Base-by-base conservation (phyloP, 176 grass and related monocot species). In the Typha latifolia region DNA sequence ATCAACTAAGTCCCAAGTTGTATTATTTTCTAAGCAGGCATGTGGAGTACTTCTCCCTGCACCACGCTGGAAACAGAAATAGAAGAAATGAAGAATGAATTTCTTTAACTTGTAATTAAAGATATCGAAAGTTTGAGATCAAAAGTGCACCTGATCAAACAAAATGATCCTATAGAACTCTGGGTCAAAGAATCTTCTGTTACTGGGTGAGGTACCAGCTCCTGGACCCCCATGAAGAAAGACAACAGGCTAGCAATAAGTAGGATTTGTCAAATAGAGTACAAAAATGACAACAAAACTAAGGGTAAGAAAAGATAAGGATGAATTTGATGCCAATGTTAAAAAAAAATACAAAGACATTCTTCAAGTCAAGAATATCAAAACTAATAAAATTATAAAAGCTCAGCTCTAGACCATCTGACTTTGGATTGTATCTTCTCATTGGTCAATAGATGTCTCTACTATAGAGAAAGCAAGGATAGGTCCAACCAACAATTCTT, bases 1-100 rank as follows among this genome's bases (percentile, higher is more conserved):
- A 50, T 82, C 71, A 20, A 99, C 79, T 66, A 99, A 69, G 77
- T 99, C 94, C 86, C 89, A 99, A 32, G 94, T 99, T n/a, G 89
- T 90, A 82, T 99, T 99, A 61, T 87, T 68, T 56, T 87, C 84
- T 78, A 99, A 74, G 66, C 94, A 99, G 11, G 94, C 94, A 74
- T 87, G 94, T 10, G 94, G 94, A 4, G 74, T 99, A 71, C 94
- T 99, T 69, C 48, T 85, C 31, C 94, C 94, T 19, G 94, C 75
- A 67, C 86, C 94, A 77, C 89, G 83, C 94, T 99, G 70, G 48
- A 78, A 48, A 23, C 21, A 74, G 13, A 20, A 24, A 47, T 12
- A 20, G 31, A 2, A 15, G 13, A 48, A 2, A 52, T 48, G 51
- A 71, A 32, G 12, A 57, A 72, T 1, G 2, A 47, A 22, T 12